Conservation (phyloP, 2,329 filamentous ascomycete species). For the Hypoxylon sp. region DNA sequence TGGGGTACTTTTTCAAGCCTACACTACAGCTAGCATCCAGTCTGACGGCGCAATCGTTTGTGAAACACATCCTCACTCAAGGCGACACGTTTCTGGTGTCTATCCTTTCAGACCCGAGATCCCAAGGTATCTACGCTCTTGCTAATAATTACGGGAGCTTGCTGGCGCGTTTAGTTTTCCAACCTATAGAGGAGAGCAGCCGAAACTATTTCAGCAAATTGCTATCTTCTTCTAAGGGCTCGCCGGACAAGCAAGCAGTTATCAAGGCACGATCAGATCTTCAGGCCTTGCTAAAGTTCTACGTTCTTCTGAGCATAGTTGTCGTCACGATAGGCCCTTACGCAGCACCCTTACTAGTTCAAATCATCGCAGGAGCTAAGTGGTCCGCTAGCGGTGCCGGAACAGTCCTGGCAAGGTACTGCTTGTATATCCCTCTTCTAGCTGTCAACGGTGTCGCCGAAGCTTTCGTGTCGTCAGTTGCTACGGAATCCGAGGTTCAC, state of each 20-base stretch:
- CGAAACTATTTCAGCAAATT: constrained; percentile 90
- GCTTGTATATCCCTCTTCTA: constrained; percentile 92
- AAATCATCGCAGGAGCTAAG: constrained; percentile 79
- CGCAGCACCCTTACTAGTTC: constrained; percentile 79
- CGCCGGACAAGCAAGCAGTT: constrained; percentile 51
- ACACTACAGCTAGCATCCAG: constrained; percentile 82
- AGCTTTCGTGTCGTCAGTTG: constrained; percentile 91
- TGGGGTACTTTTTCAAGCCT: constrained; percentile 75
- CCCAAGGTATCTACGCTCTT: constrained; percentile 92
- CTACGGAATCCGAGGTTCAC: constrained; percentile 80
- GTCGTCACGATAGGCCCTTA: constrained; percentile 80
- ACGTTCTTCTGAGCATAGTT: constrained; percentile 79
- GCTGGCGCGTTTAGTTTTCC: constrained; percentile 88
- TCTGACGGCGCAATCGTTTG: constrained; percentile 86
- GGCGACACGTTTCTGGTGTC: constrained; percentile 93
- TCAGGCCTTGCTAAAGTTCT: constrained; percentile 76
- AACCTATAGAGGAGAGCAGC: constrained; percentile 94
- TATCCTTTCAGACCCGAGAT: constrained; percentile 79
- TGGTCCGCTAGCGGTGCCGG: constrained; percentile 84
- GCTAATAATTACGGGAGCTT: constrained; percentile 96
- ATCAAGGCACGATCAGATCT: constrained; percentile 68
- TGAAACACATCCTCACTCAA: constrained; percentile 95
- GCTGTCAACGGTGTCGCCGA: constrained; percentile 93
- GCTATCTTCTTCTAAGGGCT: constrained; percentile 61
- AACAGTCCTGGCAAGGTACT: constrained; percentile 82